These are phyloP conservation scores for Gossypium arboreum DNA, from an alignment of 345 rosid genomes.

Conservation along the genomic window DNA sequence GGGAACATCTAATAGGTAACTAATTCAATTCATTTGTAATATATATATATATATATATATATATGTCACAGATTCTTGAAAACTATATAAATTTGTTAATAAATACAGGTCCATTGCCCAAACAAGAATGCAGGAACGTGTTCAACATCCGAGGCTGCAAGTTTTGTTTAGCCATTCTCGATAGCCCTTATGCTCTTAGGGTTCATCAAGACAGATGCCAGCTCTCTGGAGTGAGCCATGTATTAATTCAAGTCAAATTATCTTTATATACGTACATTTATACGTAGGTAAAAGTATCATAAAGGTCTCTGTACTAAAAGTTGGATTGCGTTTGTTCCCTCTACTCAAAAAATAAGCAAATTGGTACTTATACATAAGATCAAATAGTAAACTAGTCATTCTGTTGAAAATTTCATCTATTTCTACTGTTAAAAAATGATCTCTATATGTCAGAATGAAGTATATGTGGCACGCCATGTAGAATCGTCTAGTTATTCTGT, in stretches of 20 bases:
- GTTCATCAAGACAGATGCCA: conserved; percentile 83
- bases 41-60: neutral
- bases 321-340: too few relatives aligned
- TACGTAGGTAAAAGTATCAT: too few relatives aligned
- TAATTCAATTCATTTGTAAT: neutral
- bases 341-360: too few relatives aligned
- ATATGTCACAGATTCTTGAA: neutral
- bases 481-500: too few relatives aligned
- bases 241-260: conserved; percentile 15
- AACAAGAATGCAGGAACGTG: conserved; percentile 75
- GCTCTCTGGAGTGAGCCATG: conserved; percentile 33
- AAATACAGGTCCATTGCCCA: conserved; percentile 75
- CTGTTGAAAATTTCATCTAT: too few relatives aligned
- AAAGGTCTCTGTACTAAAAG: fast-evolving
- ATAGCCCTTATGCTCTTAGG: conserved; percentile 54
- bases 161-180: conserved; percentile 65
- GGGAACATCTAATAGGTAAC: conserved; percentile 87
- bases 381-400: too few relatives aligned
- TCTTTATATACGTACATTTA: too few relatives aligned
- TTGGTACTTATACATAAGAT: too few relatives aligned
- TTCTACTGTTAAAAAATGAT: too few relatives aligned
- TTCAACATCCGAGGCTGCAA: conserved; percentile 73
- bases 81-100: neutral
- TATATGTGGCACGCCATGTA: too few relatives aligned
- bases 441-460: too few relatives aligned